Evolutionary conservation across 805 yeast genomes (phyloP).

Genomic region (Saccharomycopsis fermentans): DNA sequence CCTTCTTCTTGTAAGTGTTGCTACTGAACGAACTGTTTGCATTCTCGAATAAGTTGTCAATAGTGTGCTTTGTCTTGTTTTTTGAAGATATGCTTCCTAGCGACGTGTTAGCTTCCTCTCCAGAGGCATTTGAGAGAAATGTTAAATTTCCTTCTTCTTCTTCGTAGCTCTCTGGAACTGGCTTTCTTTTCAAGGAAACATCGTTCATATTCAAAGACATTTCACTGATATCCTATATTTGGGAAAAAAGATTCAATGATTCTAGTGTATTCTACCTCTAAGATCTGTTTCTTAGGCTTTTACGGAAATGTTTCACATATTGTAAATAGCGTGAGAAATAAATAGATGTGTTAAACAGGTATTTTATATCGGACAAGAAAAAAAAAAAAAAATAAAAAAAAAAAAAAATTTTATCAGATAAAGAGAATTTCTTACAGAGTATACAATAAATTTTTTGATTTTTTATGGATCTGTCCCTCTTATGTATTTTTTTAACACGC

Average conservation of each 20-base stretch:
- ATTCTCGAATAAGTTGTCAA: neutral
- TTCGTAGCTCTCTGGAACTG: neutral
- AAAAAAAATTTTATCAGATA: neutral
- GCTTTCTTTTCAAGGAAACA: neutral
- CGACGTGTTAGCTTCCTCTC: neutral
- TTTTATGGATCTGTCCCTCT: neutral
- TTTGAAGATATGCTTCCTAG: neutral
- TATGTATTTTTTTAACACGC: neutral
- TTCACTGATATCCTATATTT: neutral
- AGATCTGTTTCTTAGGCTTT: too few relatives aligned
- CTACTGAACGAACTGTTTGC: neutral
- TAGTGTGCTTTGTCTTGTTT: neutral
- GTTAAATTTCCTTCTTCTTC: neutral
- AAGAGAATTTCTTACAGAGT: neutral
- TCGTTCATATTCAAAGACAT: neutral
- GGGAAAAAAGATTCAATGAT: neutral
- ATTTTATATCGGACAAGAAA: too few relatives aligned
- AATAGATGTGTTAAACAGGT: too few relatives aligned
- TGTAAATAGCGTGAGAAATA: too few relatives aligned
- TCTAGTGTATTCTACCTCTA: too few relatives aligned
- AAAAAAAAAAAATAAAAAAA: too few relatives aligned
- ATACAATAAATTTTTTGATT: neutral
- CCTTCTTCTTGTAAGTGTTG: conserved; percentile 9
- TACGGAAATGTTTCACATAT: too few relatives aligned
- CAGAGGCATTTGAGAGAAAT: neutral